A percentile compares a stretch with the other conserved stretches of the same genome.
phyloP scores from a whole-genome alignment of 2,329 filamentous ascomycete genomes.

The Aspergillus calidoustus region DNA sequence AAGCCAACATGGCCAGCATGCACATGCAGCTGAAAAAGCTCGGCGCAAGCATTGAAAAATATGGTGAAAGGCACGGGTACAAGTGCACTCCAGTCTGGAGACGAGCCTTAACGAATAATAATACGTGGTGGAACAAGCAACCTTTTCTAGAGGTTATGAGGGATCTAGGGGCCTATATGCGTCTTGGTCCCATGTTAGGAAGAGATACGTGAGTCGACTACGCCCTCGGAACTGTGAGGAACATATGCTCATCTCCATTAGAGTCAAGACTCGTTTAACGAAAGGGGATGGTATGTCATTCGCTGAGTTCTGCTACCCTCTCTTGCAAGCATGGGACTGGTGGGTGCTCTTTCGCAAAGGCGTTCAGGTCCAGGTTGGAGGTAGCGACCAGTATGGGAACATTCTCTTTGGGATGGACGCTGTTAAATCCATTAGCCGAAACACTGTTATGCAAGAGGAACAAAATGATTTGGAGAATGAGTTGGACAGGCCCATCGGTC shows the following conservation, averaged over 20 bases:
- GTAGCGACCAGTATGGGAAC: slow-evolving; percentile 95
- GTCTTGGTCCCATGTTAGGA: slow-evolving; percentile 84
- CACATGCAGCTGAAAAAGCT: slow-evolving; percentile 62
- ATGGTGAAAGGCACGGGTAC: slow-evolving; percentile 70
- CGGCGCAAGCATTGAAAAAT: slow-evolving; percentile 72
- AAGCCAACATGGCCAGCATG: slow-evolving; percentile 54
- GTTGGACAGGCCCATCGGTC: slow-evolving; percentile 68
- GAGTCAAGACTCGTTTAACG: slow-evolving; percentile 81
- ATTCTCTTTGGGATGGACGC: slow-evolving; percentile 88
- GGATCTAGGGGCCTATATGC: slow-evolving; percentile 72
- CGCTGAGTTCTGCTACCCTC: slow-evolving; percentile 88
- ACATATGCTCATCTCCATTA: slow-evolving; percentile 33
- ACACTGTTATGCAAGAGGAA: slow-evolving; percentile 42
- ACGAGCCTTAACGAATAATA: slow-evolving; percentile 77
- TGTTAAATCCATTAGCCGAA: slow-evolving; percentile 72
- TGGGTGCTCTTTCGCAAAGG: slow-evolving; percentile 79
- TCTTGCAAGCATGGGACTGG: slow-evolving; percentile 96
- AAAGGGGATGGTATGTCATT: slow-evolving; percentile 91
- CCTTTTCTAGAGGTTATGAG: slow-evolving; percentile 75
- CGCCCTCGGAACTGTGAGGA: background rate
- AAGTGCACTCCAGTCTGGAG: slow-evolving; percentile 67
- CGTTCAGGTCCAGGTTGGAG: slow-evolving; percentile 87
- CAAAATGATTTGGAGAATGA: slow-evolving; percentile 43
- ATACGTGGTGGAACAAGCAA: slow-evolving; percentile 76
- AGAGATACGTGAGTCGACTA: slow-evolving; percentile 74